Base-by-base conservation (phyloP, 805 yeast species). In the Brettanomyces sp. region DNA sequence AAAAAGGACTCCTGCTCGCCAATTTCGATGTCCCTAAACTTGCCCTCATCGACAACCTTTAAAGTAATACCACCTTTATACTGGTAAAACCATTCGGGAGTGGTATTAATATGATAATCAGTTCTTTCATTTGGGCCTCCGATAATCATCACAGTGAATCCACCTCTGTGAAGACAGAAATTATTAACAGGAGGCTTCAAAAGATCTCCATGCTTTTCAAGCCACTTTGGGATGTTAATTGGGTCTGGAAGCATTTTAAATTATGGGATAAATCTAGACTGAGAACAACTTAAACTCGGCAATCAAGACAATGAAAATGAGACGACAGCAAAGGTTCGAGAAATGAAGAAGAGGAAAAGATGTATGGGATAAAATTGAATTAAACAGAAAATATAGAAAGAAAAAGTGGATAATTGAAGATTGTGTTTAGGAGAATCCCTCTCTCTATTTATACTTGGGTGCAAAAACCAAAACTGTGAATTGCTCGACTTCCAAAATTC, bases 111-210 rank as follows among this genome's bases (percentile, higher is more conserved):
- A 58, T 90, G 97, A 60, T 87, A 90, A 60, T 90, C 97, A 0
- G 95, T 89, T 47, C 97, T 72, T 57, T 82, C 95, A 61, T 90
- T 90, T 3, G 97, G 97, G 0, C 97, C 97, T 13, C 97, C 97
- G 1, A 90, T 95, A 44, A 89, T 80, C 96, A 90, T 90, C 35
- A 89, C 88, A 0, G 96, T 89, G 61, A 85, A 85, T 0, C 96
- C 96, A 4, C 95, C 96, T 42, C 89, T 72, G 63, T 90, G 95
- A 28, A 90, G 76, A 58, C 96, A 88, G 66, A 67, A 90, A 60
- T 90, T 90, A 63, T 88, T 88, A 33, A 90, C 96, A 1, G 97
- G 97, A 1, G 97, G 97, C 61, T 85, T 81, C 36, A 90, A 72
- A 12, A 86, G 70, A 52, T 85, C 79, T 22, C 72, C 69, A 62